phyloP scores from a whole-genome alignment of 2,329 filamentous ascomycete genomes.

The Sporothrix humicola region DNA sequence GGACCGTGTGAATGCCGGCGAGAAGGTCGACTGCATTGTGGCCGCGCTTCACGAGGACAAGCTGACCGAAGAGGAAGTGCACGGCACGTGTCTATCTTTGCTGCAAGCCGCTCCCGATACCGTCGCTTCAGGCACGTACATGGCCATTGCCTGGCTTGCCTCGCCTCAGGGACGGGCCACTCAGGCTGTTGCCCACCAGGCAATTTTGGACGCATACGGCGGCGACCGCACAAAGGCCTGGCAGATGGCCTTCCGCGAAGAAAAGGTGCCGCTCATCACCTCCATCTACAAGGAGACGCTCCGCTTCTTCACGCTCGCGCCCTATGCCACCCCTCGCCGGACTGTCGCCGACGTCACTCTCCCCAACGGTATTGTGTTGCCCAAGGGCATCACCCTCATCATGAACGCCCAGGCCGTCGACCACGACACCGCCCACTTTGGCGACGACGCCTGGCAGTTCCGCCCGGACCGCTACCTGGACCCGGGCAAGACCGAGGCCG shows the following conservation, averaged over 20 bases:
- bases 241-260: slow-evolving; percentile 28
- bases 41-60: slow-evolving; percentile 27
- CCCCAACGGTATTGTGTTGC: slow-evolving; percentile 14
- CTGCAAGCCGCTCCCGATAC: slow-evolving; percentile 28
- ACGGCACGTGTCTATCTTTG: slow-evolving; percentile 27
- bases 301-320: slow-evolving; percentile 27
- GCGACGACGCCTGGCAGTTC: slow-evolving; percentile 26
- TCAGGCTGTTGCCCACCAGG: slow-evolving; percentile 7
- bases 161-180: slow-evolving; percentile 24
- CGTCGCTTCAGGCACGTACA: slow-evolving; percentile 21
- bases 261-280: slow-evolving; percentile 21
- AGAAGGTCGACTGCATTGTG: slow-evolving; percentile 29
- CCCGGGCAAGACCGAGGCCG: slow-evolving; percentile 10
- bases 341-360: slow-evolving; percentile 27
- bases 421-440: slow-evolving; percentile 23
- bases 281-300: slow-evolving; percentile 27
- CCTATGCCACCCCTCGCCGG: slow-evolving; percentile 26
- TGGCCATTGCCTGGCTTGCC: slow-evolving; percentile 28
- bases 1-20: slow-evolving; percentile 19
- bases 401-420: slow-evolving; percentile 27
- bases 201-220: slow-evolving; percentile 12
- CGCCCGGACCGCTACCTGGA: slow-evolving; percentile 24
- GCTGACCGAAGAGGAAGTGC: slow-evolving; percentile 26
- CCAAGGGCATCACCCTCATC: slow-evolving; percentile 28
- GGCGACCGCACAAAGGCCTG: slow-evolving; percentile 29